These are phyloP conservation scores for Calonectria honghensis DNA, from an alignment of 2,329 filamentous ascomycete species.

Conservation along the genomic window DNA sequence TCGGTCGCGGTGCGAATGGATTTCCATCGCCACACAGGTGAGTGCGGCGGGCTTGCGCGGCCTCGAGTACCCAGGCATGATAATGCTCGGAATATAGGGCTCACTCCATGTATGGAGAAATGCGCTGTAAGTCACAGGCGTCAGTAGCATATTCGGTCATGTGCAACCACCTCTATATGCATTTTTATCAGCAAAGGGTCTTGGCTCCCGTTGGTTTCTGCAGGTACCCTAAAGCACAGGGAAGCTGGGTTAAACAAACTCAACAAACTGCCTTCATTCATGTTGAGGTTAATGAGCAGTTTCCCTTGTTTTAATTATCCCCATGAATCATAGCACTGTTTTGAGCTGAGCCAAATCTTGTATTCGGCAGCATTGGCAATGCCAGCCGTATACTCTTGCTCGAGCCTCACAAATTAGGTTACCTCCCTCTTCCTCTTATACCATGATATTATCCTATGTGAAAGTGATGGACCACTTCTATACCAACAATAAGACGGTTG, in stretches of 20 bases:
- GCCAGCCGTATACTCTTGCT: background rate
- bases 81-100: background rate
- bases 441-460: too few relatives aligned
- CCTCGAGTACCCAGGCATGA: background rate
- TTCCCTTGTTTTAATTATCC: background rate
- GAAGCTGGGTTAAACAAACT: too few relatives aligned
- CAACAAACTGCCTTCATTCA: too few relatives aligned
- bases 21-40: constrained; percentile 1
- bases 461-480: too few relatives aligned
- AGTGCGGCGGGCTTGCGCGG: constrained; percentile 10
- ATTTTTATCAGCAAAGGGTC: too few relatives aligned
- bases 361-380: background rate
- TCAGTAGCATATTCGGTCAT: background rate
- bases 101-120: background rate
- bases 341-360: background rate
- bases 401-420: background rate
- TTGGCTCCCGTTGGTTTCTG: background rate
- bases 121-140: background rate
- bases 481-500: too few relatives aligned
- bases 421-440: background rate
- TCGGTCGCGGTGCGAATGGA: background rate
- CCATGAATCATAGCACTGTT: background rate
- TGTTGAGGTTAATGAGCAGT: background rate
- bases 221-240: too few relatives aligned
- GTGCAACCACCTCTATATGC: too few relatives aligned